These are phyloP conservation scores for Trichoderma hamatum DNA, from an alignment of 2,329 filamentous ascomycete genomes.

Conservation along the genomic window DNA sequence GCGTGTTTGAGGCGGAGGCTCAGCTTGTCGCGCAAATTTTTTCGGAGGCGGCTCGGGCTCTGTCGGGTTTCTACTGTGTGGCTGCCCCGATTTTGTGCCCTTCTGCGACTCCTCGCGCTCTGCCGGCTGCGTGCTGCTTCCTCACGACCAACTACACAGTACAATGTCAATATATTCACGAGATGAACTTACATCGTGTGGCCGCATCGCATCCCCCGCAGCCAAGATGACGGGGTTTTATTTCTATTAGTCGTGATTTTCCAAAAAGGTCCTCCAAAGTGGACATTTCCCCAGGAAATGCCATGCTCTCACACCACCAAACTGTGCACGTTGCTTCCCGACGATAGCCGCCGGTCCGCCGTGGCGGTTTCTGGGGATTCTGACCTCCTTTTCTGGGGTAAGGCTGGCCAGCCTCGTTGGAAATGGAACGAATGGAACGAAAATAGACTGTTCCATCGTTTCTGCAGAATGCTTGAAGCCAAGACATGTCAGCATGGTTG, in stretches of 20 bases:
- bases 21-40: not conserved
- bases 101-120: not conserved
- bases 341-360: slow-evolving; percentile 28
- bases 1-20: slow-evolving; percentile 6
- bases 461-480: not conserved
- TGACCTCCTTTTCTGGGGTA: slow-evolving; percentile 29
- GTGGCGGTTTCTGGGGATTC: slow-evolving; percentile 27
- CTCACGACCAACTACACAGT: not conserved
- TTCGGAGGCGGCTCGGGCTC: slow-evolving; percentile 25
- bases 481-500: not conserved
- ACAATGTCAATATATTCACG: not conserved
- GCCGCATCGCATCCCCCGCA: slow-evolving; percentile 1
- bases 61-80: slow-evolving; percentile 1
- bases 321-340: slow-evolving; percentile 22
- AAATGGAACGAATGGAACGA: not conserved
- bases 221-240: slow-evolving; percentile 20
- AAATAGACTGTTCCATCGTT: not conserved
- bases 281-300: slow-evolving; percentile 26
- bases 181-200: not conserved
- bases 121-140: not conserved
- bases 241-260: slow-evolving; percentile 25
- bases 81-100: not conserved
- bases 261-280: slow-evolving; percentile 21
- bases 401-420: slow-evolving; percentile 23
- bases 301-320: slow-evolving; percentile 19